Base-by-base conservation (phyloP, 768 basidiomycete genomes). In the Cystofilobasidium capitatum region DNA sequence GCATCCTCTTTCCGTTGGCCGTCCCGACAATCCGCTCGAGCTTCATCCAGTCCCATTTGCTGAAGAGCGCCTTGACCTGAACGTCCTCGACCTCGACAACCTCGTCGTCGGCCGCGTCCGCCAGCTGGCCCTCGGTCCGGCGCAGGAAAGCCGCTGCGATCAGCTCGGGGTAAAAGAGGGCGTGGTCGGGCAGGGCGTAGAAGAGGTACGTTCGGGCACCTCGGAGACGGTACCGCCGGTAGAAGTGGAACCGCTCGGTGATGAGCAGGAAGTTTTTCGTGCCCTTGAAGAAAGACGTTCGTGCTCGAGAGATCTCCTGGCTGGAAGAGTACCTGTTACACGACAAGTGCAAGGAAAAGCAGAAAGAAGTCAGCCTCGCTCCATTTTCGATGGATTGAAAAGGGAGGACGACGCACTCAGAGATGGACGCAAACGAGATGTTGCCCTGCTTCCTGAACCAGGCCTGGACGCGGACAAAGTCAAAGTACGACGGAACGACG, bases 221-320 rank as follows among this genome's bases (percentile, higher is more conserved):
- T 71, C 92, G 82, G 60, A 98, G 84, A 72, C 89, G 91, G 80
- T 98, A 98, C 66, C 91, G 81, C 70, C 89, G 84, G 81, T 91
- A 97, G 77, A 98, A 99, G 77, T 99, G 93, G 81, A 97, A 98
- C n/a, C 96, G 85, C 75, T 99, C 96, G 72, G 89, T 94, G 74
- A 97, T 81, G 70, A 98, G 81, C 36, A 99, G 77, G 81, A 98
- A 90, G 0, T 87, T 81, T 71, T 87, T 90, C 72, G 87, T 86
- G 47, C 89, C 89, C 26, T 81, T 82, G 82, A 94, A 97, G 80
- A 99, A 98, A 0, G 87, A 84, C 72, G 92, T 89, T 51, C 96
- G 83, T 0, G 93, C 94, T 3, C 92, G 86, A 5, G 89, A 89
- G 71, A 99, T 94, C 64, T 98, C 94, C 76, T 89, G 86, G 71